Conservation (phyloP, 2,329 filamentous ascomycete genomes). For the Cordyceps fumosorosea region DNA sequence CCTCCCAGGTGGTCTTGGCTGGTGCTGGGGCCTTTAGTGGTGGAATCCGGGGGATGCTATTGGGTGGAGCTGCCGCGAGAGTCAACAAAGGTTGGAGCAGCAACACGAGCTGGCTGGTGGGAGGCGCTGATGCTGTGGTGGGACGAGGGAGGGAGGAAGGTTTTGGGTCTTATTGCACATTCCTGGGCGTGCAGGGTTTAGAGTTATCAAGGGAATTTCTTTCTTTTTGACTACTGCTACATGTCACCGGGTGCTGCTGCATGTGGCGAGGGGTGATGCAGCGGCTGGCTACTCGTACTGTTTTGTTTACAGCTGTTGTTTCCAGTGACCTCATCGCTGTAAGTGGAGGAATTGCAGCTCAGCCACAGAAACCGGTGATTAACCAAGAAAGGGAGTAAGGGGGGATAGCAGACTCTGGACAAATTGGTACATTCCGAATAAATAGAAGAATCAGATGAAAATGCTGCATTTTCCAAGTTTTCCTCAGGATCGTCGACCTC, state of each 20-base stretch:
- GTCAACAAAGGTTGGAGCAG: constrained; percentile 13
- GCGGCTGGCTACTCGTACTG: background rate
- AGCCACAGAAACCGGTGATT: background rate
- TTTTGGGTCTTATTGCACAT: background rate
- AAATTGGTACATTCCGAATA: no score
- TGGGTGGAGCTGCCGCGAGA: constrained; percentile 10
- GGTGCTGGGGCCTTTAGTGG: background rate
- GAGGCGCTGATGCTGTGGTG: background rate
- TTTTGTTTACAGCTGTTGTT: background rate
- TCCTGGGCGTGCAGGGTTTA: background rate
- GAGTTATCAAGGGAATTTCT: background rate
- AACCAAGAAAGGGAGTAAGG: no score
- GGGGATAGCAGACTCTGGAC: no score
- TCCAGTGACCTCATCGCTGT: constrained; percentile 5
- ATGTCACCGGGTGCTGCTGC: background rate
- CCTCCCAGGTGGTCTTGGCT: background rate
- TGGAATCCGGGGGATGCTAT: constrained; percentile 12
- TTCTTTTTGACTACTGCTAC: background rate
- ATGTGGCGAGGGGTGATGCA: background rate
- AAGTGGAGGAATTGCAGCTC: background rate
- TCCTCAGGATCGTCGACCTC: background rate
- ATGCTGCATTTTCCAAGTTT: no score
- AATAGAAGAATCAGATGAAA: no score
- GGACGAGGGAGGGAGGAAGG: background rate
- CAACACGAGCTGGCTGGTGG: constrained; percentile 4